Percentiles rank a stretch among this genome's conserved stretches.
These are phyloP conservation scores for Lachancea sp. DNA, from an alignment of 805 yeast genomes.

Conservation along the genomic window DNA sequence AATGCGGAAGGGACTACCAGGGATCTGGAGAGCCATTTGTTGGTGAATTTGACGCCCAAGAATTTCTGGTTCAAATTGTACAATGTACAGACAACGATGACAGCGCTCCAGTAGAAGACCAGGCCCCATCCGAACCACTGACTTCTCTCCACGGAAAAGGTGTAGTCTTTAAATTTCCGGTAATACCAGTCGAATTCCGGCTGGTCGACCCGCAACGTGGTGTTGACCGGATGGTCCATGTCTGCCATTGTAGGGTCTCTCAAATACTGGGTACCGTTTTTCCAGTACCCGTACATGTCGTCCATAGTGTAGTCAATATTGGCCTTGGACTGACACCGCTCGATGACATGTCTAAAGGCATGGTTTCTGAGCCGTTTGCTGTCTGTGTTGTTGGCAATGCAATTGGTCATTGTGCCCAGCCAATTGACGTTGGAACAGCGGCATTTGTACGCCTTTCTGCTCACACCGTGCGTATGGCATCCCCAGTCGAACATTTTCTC, in stretches of 20 bases:
- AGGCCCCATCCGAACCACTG: conserved; percentile 44
- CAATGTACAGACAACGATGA: conserved; percentile 31
- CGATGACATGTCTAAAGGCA: conserved; percentile 35
- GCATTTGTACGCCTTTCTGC: conserved; percentile 34
- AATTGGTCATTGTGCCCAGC: conserved; percentile 40
- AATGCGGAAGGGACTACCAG: conserved; percentile 28
- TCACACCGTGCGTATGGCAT: conserved; percentile 33
- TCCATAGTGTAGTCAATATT: conserved; percentile 31
- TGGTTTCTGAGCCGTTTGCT: conserved; percentile 31
- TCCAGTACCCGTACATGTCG: conserved; percentile 30
- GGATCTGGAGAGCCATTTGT: conserved; percentile 20
- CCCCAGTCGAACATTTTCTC: conserved; percentile 39
- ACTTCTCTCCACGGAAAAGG: conserved; percentile 34
- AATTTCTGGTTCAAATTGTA: conserved; percentile 25
- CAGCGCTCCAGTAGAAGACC: conserved; percentile 37
- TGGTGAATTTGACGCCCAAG: conserved; percentile 22
- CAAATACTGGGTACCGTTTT: conserved; percentile 34
- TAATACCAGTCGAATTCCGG: conserved; percentile 32
- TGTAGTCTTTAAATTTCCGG: conserved; percentile 33
- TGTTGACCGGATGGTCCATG: conserved; percentile 18
- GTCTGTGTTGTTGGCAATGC: conserved; percentile 34
- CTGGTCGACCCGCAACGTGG: conserved; percentile 32
- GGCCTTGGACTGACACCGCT: conserved; percentile 34
- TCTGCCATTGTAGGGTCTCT: conserved; percentile 28
- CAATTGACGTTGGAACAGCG: conserved; percentile 39